These are phyloP conservation scores for Elsinoe australis DNA, from an alignment of 2,329 filamentous ascomycete genomes.

Conservation along the genomic window DNA sequence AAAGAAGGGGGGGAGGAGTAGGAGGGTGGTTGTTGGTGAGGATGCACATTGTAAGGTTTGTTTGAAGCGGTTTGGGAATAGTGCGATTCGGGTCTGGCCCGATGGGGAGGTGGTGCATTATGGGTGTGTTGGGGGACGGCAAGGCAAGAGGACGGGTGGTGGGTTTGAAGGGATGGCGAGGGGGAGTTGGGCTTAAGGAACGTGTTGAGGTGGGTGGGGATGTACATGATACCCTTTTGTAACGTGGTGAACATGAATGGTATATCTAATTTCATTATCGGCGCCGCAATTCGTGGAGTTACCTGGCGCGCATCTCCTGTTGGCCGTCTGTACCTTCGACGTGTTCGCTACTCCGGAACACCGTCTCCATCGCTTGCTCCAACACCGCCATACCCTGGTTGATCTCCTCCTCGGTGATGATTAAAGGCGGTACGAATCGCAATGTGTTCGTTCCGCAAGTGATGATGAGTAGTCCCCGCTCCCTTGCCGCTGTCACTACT, in stretches of 20 bases:
- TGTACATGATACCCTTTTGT: neutral
- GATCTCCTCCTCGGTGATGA: slow-evolving; percentile 74
- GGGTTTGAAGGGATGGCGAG: slow-evolving; percentile 19
- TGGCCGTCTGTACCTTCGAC: slow-evolving; percentile 37
- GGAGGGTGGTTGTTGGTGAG: slow-evolving; percentile 73
- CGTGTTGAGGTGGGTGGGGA: neutral
- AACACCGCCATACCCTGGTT: slow-evolving; percentile 67
- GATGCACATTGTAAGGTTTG: slow-evolving; percentile 88
- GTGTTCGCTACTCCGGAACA: slow-evolving; percentile 38
- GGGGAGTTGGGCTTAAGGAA: slow-evolving; percentile 17
- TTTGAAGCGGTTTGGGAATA: slow-evolving; percentile 84
- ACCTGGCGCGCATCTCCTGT: slow-evolving; percentile 35
- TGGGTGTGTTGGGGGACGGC: slow-evolving; percentile 35
- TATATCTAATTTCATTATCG: neutral
- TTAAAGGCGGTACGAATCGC: slow-evolving; percentile 81
- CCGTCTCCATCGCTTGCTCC: slow-evolving; percentile 55
- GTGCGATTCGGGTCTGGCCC: slow-evolving; percentile 81
- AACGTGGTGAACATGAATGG: neutral
- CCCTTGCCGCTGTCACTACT: slow-evolving; percentile 76
- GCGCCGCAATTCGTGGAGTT: no score
- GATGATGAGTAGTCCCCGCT: slow-evolving; percentile 81
- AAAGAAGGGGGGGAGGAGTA: slow-evolving; percentile 48
- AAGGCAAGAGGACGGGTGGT: slow-evolving; percentile 14
- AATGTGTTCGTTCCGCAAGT: slow-evolving; percentile 89
- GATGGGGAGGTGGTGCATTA: slow-evolving; percentile 51